Evolutionary conservation across 495 filamentous ascomycete genomes (phyloP).

Genomic region (Penicillium verhagenii): DNA sequence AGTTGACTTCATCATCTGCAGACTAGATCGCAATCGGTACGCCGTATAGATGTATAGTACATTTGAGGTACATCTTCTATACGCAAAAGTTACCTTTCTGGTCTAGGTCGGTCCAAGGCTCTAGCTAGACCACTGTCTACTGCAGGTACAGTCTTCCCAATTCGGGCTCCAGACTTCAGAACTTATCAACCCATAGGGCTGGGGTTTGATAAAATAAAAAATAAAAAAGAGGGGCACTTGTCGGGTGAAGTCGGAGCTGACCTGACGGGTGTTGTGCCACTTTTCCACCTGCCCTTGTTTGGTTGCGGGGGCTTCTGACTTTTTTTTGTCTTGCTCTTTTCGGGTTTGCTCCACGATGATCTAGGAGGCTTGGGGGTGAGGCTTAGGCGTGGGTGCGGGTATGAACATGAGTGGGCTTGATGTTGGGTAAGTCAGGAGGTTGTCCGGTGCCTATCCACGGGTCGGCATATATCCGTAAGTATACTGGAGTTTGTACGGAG

Average conservation of each 20-base stretch:
- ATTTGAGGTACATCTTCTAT: not conserved
- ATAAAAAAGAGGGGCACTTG: not conserved
- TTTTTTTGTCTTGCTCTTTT: slow-evolving; percentile 1
- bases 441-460: slow-evolving; percentile 4
- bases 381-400: not conserved
- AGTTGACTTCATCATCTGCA: not conserved
- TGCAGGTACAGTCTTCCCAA: slow-evolving; percentile 22
- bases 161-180: not conserved
- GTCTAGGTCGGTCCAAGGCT: slow-evolving; percentile 1
- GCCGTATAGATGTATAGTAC: no score
- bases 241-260: slow-evolving; percentile 25
- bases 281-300: slow-evolving; percentile 5
- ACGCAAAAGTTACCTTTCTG: not conserved
- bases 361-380: slow-evolving; percentile 11
- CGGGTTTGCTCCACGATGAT: slow-evolving; percentile 23
- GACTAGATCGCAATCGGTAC: not conserved
- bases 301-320: slow-evolving; percentile 22
- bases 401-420: not conserved
- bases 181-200: slow-evolving; percentile 18
- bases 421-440: not conserved
- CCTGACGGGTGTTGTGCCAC: slow-evolving; percentile 16
- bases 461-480: slow-evolving; percentile 1
- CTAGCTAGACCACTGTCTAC: slow-evolving; percentile 18
- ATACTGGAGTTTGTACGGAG: no score
- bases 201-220: no score